These are phyloP conservation scores for Myxozyma mucilagina DNA, from an alignment of 805 yeast genomes.

Conservation along the genomic window DNA sequence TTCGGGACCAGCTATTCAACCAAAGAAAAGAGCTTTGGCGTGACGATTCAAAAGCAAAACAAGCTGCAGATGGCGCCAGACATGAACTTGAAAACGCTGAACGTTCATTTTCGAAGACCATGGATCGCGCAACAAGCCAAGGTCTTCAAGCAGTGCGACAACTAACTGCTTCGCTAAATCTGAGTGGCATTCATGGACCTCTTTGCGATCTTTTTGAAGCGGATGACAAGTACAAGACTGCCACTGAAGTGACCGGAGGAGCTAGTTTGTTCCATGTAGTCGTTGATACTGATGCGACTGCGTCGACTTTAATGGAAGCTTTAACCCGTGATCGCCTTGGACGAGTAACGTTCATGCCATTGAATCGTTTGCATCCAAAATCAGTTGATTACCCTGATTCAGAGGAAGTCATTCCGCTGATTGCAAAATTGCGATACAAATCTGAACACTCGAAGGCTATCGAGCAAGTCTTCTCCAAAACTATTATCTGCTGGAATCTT, in stretches of 20 bases:
- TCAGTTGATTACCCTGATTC: conserved; percentile 59
- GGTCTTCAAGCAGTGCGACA: conserved; percentile 71
- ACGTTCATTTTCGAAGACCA: conserved; percentile 64
- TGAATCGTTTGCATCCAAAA: conserved; percentile 60
- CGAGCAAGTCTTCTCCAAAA: conserved; percentile 74
- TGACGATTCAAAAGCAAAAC: conserved; percentile 64
- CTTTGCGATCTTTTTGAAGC: conserved; percentile 80
- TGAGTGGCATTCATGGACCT: conserved; percentile 74
- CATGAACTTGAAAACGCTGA: conserved; percentile 60
- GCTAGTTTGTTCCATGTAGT: conserved; percentile 80
- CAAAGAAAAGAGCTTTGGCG: conserved; percentile 76
- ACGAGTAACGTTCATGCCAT: conserved; percentile 86
- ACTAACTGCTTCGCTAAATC: conserved; percentile 59
- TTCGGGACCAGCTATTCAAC: conserved; percentile 51
- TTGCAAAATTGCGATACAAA: conserved; percentile 68
- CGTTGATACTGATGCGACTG: conserved; percentile 84
- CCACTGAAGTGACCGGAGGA: conserved; percentile 90
- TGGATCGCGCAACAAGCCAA: conserved; percentile 66
- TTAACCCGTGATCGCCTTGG: conserved; percentile 70
- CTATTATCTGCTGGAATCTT: conserved; percentile 72
- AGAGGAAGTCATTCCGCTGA: conserved; percentile 71
- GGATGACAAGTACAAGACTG: conserved; percentile 76
- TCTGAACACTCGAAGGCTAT: conserved; percentile 63
- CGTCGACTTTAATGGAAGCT: conserved; percentile 74
- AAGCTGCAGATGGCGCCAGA: conserved; percentile 55